Conservation (phyloP, 768 basidiomycete genomes). For the Boletus vermiculosoides region DNA sequence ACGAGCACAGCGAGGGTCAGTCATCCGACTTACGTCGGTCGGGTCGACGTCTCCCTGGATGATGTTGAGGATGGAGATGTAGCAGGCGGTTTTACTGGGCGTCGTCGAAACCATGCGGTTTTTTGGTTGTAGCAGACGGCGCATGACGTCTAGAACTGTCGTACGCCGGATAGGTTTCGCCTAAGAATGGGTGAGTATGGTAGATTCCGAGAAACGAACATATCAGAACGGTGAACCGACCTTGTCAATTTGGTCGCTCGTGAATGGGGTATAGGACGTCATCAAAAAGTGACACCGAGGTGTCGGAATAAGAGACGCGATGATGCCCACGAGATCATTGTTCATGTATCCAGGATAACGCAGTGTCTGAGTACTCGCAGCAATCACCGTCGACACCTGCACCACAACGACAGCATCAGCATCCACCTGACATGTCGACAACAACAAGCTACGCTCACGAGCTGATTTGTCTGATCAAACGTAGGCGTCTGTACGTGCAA, state of each 20-base stretch:
- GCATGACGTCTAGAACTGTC: conserved; percentile 98
- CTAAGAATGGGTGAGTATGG: conserved; percentile 38
- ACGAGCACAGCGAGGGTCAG: not conserved
- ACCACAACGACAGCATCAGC: conserved; percentile 1
- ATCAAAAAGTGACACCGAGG: conserved; percentile 97
- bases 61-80: conserved; percentile 97
- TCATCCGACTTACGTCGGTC: conserved; percentile 64
- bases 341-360: conserved; percentile 99
- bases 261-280: conserved; percentile 99
- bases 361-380: conserved; percentile 94
- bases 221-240: conserved; percentile 41
- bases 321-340: conserved; percentile 96
- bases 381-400: conserved; percentile 98
- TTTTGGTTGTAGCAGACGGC: conserved; percentile 94
- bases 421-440: not conserved
- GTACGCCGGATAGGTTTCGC: conserved; percentile 95
- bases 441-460: conserved; percentile 45
- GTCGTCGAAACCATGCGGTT: conserved; percentile 96
- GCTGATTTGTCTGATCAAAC: conserved; percentile 90
- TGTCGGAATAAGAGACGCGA: conserved; percentile 94
- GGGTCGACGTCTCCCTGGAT: conserved; percentile 99
- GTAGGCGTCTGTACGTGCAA: conserved; percentile 84
- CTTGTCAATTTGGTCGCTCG: conserved; percentile 95
- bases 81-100: conserved; percentile 90
- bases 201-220: not conserved